Evolutionary conservation across 257 asterid species (phyloP).

Genomic region (Primulina tabacum): DNA sequence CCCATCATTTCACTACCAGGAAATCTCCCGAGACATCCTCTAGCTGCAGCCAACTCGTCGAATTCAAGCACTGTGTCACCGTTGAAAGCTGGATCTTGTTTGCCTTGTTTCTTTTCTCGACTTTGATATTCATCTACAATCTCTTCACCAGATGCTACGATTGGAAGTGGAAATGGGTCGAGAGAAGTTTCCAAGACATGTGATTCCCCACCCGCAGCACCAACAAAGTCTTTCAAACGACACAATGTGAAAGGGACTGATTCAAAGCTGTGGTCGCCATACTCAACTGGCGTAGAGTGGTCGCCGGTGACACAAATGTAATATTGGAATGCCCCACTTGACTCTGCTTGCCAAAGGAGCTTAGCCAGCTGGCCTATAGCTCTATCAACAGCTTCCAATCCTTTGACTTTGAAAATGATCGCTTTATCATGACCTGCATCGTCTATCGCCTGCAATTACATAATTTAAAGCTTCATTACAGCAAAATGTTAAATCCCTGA

Average conservation of each 20-base stretch:
- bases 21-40: slow-evolving; percentile 87
- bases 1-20: slow-evolving; percentile 94
- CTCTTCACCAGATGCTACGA: slow-evolving; percentile 40
- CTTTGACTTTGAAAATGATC: slow-evolving; percentile 83
- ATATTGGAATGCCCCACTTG: slow-evolving; percentile 60
- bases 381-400: slow-evolving; percentile 88
- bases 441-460: slow-evolving; percentile 73
- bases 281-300: slow-evolving; percentile 97
- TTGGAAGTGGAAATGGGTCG: slow-evolving; percentile 86
- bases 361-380: slow-evolving; percentile 85
- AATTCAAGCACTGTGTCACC: slow-evolving; percentile 73
- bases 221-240: slow-evolving; percentile 71
- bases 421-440: slow-evolving; percentile 99
- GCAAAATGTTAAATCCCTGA: neutral
- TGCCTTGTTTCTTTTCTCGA: slow-evolving; percentile 35
- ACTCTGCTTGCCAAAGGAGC: slow-evolving; percentile 81
- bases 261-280: slow-evolving; percentile 99
- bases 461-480: slow-evolving; percentile 12
- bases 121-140: slow-evolving; percentile 24
- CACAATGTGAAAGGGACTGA: slow-evolving; percentile 91
- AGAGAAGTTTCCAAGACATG: slow-evolving; percentile 56
- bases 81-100: slow-evolving; percentile 35
- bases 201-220: slow-evolving; percentile 68
- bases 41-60: slow-evolving; percentile 75
- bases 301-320: slow-evolving; percentile 86